Percentiles rank a stretch among this genome's conserved stretches.
Conservation (phyloP, 768 basidiomycete species). For the Fomitopsis pulvina region DNA sequence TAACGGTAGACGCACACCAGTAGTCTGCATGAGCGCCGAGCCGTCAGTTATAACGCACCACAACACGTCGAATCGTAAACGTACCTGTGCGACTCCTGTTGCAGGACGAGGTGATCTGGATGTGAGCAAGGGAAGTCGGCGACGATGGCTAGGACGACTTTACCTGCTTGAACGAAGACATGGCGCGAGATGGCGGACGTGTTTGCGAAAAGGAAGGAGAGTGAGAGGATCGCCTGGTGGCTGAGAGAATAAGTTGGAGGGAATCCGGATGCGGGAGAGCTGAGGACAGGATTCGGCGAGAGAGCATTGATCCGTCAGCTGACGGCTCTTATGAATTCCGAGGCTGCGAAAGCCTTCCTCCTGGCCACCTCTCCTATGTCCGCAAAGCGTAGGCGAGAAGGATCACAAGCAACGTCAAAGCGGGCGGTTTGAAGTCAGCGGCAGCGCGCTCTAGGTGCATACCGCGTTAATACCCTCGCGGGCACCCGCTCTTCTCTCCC, state of each 20-base stretch:
- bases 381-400: not conserved
- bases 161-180: constrained; percentile 32
- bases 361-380: not conserved
- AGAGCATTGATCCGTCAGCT: constrained; percentile 18
- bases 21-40: constrained; percentile 7
- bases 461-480: constrained; percentile 1
- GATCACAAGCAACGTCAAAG: no score
- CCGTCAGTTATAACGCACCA: not conserved
- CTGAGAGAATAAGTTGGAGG: constrained; percentile 1
- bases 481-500: not conserved
- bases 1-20: constrained; percentile 19
- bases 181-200: constrained; percentile 12
- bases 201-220: constrained; percentile 8
- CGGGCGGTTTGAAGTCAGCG: no score
- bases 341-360: not conserved
- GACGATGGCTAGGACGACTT: not conserved
- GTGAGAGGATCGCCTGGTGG: constrained; percentile 11
- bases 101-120: constrained; percentile 4
- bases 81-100: constrained; percentile 49
- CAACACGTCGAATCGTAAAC: constrained; percentile 8
- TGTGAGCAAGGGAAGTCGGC: not conserved
- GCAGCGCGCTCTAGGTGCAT: not conserved
- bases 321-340: constrained; percentile 2
- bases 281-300: constrained; percentile 5
- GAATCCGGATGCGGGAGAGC: constrained; percentile 2